phyloP scores from a whole-genome alignment of 257 asterid species.

The Jacaranda copaia region DNA sequence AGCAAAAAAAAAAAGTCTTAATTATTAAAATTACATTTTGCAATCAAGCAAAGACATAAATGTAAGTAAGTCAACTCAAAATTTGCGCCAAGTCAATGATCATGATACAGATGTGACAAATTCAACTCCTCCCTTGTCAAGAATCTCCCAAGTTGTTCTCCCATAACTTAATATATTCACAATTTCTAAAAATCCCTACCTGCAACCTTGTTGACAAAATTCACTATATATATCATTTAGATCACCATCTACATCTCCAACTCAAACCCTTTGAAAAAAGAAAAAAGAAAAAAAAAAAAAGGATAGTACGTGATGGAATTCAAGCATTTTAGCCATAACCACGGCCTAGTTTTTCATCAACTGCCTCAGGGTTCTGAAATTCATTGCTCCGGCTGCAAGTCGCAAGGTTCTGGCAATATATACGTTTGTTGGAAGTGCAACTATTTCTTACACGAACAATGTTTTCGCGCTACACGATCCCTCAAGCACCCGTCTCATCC shows the following conservation, averaged over 20 bases:
- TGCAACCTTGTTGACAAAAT: conserved; percentile 36
- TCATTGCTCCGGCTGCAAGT: conserved; percentile 70
- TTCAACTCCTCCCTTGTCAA: conserved; percentile 39
- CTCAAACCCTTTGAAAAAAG: not conserved
- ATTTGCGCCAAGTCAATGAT: conserved; percentile 31
- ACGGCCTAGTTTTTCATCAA: conserved; percentile 61
- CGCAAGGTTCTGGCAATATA: conserved; percentile 48
- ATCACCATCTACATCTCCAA: not conserved
- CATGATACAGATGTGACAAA: conserved; percentile 32
- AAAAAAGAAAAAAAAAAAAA: not conserved
- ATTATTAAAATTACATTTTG: not conserved
- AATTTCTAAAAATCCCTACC: conserved; percentile 36
- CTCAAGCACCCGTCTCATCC: conserved; percentile 62
- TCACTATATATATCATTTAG: conserved; percentile 10
- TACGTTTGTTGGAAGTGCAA: conserved; percentile 69
- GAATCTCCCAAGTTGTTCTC: conserved; percentile 36
- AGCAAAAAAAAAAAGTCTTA: not conserved
- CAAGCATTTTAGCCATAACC: conserved; percentile 76
- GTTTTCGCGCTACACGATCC: conserved; percentile 62
- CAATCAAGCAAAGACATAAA: conserved; percentile 1
- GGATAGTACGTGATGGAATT: conserved; percentile 43
- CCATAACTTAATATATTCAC: not conserved
- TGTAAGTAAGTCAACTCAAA: conserved; percentile 38
- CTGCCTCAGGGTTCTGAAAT: conserved; percentile 51
- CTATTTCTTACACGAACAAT: conserved; percentile 65